Base-by-base conservation (phyloP, 2,329 filamentous ascomycete species). In the Exophiala sideris region DNA sequence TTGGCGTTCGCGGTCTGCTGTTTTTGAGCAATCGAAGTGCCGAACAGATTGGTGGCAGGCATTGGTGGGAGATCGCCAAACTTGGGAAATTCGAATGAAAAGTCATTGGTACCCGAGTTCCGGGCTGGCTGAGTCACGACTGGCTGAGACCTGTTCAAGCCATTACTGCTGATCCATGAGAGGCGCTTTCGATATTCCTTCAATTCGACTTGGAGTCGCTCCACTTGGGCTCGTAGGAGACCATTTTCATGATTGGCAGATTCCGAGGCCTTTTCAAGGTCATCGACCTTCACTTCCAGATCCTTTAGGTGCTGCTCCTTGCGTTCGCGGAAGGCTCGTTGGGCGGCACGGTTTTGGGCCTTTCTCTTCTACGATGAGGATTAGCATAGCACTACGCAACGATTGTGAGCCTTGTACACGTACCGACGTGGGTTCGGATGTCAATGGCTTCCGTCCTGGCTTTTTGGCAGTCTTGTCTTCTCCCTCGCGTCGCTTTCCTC, bases 31-130 rank as follows among this genome's bases (percentile, higher is more conserved):
- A 38, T 52, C 18, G 50, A 38, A 11, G 41, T 53, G 47, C 49
- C 54, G 34, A 60, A 54, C 34, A 55, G 10, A n/a, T 54, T 58
- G 5, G 57, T 56, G 5, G 33, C 47, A 9, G 54, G 48, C 59
- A 60, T 54, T 6, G 55, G 47, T 14, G 82, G 80, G 21, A 95
- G 79, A 55, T 85, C 81, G 44, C 94, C 94, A 66, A 99, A 97
- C 68, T 88, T 91, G 61, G 94, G 92, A 61, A 97, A 97, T 63
- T 97, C 92, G 64, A 99, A 97, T 62, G 92, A 86, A 68, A 97
- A 97, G 68, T 87, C 91, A 68, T 88, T 86, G 59, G 88, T 87
- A 65, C 79, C 84, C 50, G 86, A 75, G 62, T 66, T 71, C 44
- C 70, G 73, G 18, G 66, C 71, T 53, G 75, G 71, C 36, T 79